These are phyloP conservation scores for Picochlorum sp. DNA, from an alignment of 139 green algal species.

Conservation along the genomic window DNA sequence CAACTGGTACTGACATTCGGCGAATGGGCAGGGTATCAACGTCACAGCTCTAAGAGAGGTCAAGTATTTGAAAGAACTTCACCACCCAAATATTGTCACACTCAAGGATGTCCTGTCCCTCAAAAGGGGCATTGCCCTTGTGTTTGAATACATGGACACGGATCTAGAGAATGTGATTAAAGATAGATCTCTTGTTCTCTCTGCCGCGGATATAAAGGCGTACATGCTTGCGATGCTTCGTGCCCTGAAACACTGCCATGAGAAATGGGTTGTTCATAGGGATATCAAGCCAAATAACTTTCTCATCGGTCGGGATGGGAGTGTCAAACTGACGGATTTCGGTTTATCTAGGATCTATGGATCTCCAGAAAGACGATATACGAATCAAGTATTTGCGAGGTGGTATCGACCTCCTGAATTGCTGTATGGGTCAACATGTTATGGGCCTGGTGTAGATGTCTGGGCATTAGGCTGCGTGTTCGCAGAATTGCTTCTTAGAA, in stretches of 20 bases:
- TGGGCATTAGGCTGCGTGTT: conserved; percentile 86
- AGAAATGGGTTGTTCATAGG: conserved; percentile 70
- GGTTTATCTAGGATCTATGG: conserved; percentile 67
- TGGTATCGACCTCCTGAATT: conserved; percentile 90
- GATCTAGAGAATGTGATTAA: conserved; percentile 80
- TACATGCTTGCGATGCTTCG: conserved; percentile 75
- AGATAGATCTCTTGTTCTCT: conserved; percentile 61
- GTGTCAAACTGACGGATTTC: conserved; percentile 86
- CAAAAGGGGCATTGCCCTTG: conserved; percentile 49
- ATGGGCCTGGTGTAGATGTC: conserved; percentile 71
- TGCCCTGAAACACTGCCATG: conserved; percentile 61
- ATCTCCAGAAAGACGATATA: conserved; percentile 57
- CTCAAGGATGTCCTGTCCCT: conserved; percentile 73
- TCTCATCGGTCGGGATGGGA: conserved; percentile 46
- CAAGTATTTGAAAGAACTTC: conserved; percentile 79
- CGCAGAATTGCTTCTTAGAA: conserved; percentile 65
- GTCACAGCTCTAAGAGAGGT: conserved; percentile 84
- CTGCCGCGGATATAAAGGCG: conserved; percentile 66
- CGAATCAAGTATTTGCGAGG: conserved; percentile 77
- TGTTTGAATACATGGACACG: conserved; percentile 73
- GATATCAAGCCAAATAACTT: conserved; percentile 93
- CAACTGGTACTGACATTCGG: too few species aligned
- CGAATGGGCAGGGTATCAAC: conserved; percentile 60
- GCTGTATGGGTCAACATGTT: conserved; percentile 68
- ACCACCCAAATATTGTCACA: conserved; percentile 59